These are phyloP conservation scores for Amylocystis lapponica DNA, from an alignment of 768 basidiomycete species.

Conservation along the genomic window DNA sequence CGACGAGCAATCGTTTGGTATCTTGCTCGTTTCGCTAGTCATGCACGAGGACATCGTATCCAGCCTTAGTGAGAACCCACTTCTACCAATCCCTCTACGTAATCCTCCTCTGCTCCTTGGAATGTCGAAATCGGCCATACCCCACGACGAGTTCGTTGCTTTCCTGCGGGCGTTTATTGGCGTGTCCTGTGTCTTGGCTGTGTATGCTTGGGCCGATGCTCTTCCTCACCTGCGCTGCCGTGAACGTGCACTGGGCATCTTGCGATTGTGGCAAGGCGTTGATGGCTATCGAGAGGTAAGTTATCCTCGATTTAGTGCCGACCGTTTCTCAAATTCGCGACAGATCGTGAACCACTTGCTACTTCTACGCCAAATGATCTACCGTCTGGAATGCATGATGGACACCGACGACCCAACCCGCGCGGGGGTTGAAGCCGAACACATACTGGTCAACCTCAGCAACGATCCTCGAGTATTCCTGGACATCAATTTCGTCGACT, in stretches of 20 bases:
- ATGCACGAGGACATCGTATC: conserved; percentile 47
- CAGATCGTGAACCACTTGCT: conserved; percentile 74
- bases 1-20: conserved; percentile 65
- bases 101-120: conserved; percentile 37
- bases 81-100: conserved; percentile 26
- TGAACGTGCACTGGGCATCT: conserved; percentile 54
- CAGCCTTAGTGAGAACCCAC: conserved; percentile 38
- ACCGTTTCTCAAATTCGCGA: conserved; percentile 5
- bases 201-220: conserved; percentile 79
- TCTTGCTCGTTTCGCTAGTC: conserved; percentile 68
- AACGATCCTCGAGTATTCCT: conserved; percentile 57
- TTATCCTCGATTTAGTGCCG: too few species aligned
- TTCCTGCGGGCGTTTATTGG: conserved; percentile 67
- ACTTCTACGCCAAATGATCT: conserved; percentile 64
- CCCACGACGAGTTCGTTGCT: conserved; percentile 55
- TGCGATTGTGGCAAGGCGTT: conserved; percentile 60
- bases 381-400: conserved; percentile 70
- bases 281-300: conserved; percentile 71
- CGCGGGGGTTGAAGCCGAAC: conserved; percentile 63
- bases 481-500: conserved; percentile 50
- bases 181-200: conserved; percentile 58
- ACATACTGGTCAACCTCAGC: conserved; percentile 55
- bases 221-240: conserved; percentile 58
- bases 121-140: conserved; percentile 19
- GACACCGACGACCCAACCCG: conserved; percentile 53